Conservation (phyloP, 495 filamentous ascomycete genomes). For the Usnea hakonensis region DNA sequence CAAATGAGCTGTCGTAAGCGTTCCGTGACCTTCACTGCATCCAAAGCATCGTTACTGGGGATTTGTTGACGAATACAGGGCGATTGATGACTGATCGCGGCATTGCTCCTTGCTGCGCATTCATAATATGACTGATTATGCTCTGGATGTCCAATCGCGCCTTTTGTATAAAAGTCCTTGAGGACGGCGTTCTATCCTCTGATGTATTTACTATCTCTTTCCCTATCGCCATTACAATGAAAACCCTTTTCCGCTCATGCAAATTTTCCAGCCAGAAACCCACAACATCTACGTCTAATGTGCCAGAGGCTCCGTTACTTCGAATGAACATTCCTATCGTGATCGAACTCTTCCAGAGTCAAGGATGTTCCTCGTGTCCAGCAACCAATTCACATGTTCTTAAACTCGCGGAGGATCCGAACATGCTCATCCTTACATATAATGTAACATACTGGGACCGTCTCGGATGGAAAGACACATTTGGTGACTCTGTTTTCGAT, state of each 20-base stretch:
- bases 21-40: not conserved
- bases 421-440: constrained; percentile 3
- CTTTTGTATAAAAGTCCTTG: not conserved
- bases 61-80: not conserved
- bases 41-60: not conserved
- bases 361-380: constrained; percentile 9
- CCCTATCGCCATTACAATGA: not conserved
- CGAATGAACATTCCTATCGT: not conserved
- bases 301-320: not conserved
- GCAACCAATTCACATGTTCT: not conserved
- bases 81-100: constrained; percentile 3
- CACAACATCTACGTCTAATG: constrained; percentile 1
- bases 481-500: constrained; percentile 4
- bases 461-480: constrained; percentile 9
- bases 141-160: not conserved
- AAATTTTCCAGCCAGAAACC: not conserved
- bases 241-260: not conserved
- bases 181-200: not conserved
- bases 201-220: not conserved
- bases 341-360: constrained; percentile 8
- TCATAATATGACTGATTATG: not conserved
- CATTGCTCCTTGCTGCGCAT: not conserved
- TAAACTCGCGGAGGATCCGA: constrained; percentile 4
- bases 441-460: constrained; percentile 7
- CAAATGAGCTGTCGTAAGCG: not conserved